Percentiles rank a stretch among this genome's conserved stretches.
Evolutionary conservation across 257 asterid genomes (phyloP).

Genomic region (Cordia subcordata): DNA sequence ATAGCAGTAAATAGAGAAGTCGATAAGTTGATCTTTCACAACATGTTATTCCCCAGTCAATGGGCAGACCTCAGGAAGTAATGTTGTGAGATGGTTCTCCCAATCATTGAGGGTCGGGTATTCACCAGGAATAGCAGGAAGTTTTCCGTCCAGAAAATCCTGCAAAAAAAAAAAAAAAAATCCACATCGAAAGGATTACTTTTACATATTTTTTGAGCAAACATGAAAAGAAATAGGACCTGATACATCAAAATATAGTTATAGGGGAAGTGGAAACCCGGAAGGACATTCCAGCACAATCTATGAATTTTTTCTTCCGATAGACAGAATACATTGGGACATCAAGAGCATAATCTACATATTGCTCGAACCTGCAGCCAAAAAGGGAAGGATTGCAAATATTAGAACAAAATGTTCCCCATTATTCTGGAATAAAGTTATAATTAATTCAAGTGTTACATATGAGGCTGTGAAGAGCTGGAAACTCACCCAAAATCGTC

Average conservation of each 20-base stretch:
- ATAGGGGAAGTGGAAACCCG: constrained; percentile 50
- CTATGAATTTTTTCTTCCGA: constrained; percentile 58
- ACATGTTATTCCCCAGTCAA: not conserved
- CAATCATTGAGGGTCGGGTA: constrained; percentile 87
- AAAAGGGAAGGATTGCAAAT: constrained; percentile 3
- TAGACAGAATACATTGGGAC: constrained; percentile 90
- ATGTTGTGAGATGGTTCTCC: constrained; percentile 97
- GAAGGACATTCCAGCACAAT: constrained; percentile 81
- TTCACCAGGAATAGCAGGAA: constrained; percentile 81
- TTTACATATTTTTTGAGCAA: constrained; percentile 8
- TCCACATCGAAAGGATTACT: constrained; percentile 10
- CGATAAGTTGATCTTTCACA: constrained; percentile 18
- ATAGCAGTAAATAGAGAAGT: not conserved
- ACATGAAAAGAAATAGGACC: constrained; percentile 1
- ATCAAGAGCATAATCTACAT: constrained; percentile 84
- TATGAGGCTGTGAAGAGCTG: not conserved
- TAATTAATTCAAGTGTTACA: not conserved
- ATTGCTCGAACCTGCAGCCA: constrained; percentile 70
- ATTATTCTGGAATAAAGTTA: not conserved
- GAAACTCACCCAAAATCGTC: constrained; percentile 71
- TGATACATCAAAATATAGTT: constrained; percentile 11
- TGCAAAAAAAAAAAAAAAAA: constrained; percentile 23
- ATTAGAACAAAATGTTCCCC: constrained; percentile 14
- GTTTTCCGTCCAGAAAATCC: constrained; percentile 97
- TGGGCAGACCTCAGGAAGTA: constrained; percentile 81